These are phyloP conservation scores for Calonectria montana DNA, from an alignment of 2,329 filamentous ascomycete genomes.

Conservation along the genomic window DNA sequence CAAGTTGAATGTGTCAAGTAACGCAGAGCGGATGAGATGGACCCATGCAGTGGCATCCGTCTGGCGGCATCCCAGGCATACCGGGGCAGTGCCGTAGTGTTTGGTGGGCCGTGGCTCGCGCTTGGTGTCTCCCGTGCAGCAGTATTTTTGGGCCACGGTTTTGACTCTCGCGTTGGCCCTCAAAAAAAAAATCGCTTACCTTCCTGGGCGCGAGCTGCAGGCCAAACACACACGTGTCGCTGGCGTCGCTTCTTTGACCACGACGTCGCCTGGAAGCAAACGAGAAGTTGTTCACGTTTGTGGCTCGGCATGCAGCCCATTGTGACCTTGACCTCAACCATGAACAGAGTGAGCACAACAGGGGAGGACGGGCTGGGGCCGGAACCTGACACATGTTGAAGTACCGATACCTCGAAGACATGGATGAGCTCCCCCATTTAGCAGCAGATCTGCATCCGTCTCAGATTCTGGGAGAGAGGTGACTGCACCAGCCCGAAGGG, in stretches of 20 bases:
- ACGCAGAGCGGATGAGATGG: constrained; percentile 36
- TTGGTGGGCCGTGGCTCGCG: constrained; percentile 36
- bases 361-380: constrained; percentile 39
- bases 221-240: not conserved
- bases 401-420: constrained; percentile 40
- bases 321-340: constrained; percentile 35
- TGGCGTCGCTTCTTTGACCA: not conserved
- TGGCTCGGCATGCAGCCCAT: constrained; percentile 14
- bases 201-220: not conserved
- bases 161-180: not conserved
- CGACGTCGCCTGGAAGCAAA: not conserved
- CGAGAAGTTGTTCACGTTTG: constrained; percentile 14
- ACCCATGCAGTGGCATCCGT: constrained; percentile 38
- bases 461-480: constrained; percentile 47
- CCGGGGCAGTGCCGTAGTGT: constrained; percentile 42
- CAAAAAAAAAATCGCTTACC: not conserved
- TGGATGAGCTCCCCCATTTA: constrained; percentile 42
- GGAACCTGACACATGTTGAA: constrained; percentile 44
- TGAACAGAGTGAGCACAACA: constrained; percentile 35
- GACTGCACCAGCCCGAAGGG: constrained; percentile 43
- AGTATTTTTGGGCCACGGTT: not conserved
- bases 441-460: constrained; percentile 50
- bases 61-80: constrained; percentile 35
- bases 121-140: constrained; percentile 1
- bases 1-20: constrained; percentile 41